Percentiles rank a stretch among this genome's conserved stretches.
Conservation (phyloP, 1,284 basidiomycete species). For the Salmacisia buchloeana region DNA sequence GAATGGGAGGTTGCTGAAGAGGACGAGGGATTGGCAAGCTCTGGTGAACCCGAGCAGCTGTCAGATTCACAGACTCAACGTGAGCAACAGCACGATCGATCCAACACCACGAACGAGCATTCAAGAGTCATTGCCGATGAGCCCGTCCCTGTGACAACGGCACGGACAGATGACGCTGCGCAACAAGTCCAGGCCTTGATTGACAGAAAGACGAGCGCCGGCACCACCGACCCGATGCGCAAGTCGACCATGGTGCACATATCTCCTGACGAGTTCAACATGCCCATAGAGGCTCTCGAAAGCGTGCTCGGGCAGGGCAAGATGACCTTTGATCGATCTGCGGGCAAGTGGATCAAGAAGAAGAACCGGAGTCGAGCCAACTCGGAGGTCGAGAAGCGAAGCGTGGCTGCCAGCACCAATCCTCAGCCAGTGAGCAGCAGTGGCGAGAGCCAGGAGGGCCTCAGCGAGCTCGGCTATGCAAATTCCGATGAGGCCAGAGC, state of each 20-base stretch:
- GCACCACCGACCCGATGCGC: not conserved
- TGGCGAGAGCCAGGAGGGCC: not conserved
- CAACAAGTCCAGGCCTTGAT: not conserved
- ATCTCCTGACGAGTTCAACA: slow-evolving; percentile 21
- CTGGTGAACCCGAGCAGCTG: too few species aligned
- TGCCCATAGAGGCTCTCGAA: slow-evolving; percentile 28
- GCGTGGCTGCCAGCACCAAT: not conserved
- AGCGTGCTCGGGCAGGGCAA: slow-evolving; percentile 25
- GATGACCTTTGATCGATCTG: slow-evolving; percentile 27
- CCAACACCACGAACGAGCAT: too few species aligned
- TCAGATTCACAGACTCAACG: too few species aligned
- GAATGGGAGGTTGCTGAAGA: slow-evolving; percentile 3
- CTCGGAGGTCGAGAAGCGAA: not conserved
- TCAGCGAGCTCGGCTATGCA: not conserved
- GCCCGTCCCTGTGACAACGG: too few species aligned
- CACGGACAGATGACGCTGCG: not conserved
- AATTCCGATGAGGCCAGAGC: not conserved
- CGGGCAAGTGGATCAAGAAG: slow-evolving; percentile 27
- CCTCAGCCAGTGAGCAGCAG: slow-evolving; percentile 5
- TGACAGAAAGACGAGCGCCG: not conserved
- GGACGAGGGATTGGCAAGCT: too few species aligned
- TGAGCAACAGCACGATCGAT: too few species aligned
- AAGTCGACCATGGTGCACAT: slow-evolving; percentile 25
- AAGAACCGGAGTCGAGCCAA: slow-evolving; percentile 3
- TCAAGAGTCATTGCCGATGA: too few species aligned